Base-by-base conservation (phyloP, 352 stramenopile genomes). In the Phytopythium mirpurense region DNA sequence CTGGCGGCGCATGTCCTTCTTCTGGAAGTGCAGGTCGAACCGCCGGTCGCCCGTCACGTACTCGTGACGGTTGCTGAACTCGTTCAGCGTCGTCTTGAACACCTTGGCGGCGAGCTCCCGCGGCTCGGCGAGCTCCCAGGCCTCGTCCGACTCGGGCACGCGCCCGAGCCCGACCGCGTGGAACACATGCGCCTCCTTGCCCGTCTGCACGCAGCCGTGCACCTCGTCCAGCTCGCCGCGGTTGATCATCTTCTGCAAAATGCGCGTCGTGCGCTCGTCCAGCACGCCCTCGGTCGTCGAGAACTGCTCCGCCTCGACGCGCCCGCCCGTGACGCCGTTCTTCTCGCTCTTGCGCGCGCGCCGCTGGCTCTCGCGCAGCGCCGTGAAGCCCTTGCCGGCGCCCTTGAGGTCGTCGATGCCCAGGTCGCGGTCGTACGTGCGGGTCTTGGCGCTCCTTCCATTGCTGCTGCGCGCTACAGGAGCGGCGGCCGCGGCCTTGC, bases 131-230 rank as follows among this genome's bases (percentile, higher is more conserved):
- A 36, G 37, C 40, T 14, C 43, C 61, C 64, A 70, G 57, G 66
- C 79, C 18, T 59, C 59, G 43, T 70, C 65, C 43, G 45, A 3
- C 31, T 51, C 45, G 45, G 45, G 45, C 8, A 51, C 45, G n/a
- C 31, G 31, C n/a, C 86, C 74, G 2, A 67, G 86, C 29, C 78
- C 81, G 32, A 75, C 42, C 0, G 81, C 83, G 60, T 81, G 83
- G 52, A 86, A 94, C 51, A 94, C 82, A 51, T 90, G 79, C 2
- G 81, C 82, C 53, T 94, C 84, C 54, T 95, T 95, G 24, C 84
- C 84, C 12, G 74, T 86, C 59, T 88, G 85, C 21, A 95, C 74
- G 24, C 72, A 83, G 21, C 83, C 83, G 47, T 88, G 68, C 15
- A 93, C 78, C 51, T 88, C 60, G 42, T 90, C 76, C 29, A 94